phyloP scores from a whole-genome alignment of 2,329 filamentous ascomycete genomes.

The Huntiella moniliformis region DNA sequence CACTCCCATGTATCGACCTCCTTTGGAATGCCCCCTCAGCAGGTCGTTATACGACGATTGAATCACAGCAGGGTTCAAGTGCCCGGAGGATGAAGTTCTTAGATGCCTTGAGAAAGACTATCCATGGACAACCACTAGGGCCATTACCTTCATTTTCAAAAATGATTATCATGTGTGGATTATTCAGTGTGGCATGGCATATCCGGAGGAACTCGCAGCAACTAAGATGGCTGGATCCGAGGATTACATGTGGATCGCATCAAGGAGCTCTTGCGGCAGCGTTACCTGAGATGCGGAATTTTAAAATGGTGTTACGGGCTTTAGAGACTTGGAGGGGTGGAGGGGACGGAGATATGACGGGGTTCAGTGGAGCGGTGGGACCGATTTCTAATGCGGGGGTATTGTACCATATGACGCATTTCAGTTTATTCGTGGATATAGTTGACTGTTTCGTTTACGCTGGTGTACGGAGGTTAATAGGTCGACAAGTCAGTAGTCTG shows the following conservation, averaged over 20 bases:
- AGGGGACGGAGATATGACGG: constrained; percentile 49
- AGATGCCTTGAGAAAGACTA: constrained; percentile 64
- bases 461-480: constrained; percentile 56
- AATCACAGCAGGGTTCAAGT: constrained; percentile 49
- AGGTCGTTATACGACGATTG: constrained; percentile 56
- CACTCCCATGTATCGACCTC: constrained; percentile 70
- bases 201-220: constrained; percentile 75
- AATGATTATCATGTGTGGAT: constrained; percentile 75
- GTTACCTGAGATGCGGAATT: not conserved
- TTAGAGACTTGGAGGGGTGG: constrained; percentile 79
- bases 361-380: constrained; percentile 23
- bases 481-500: constrained; percentile 55
- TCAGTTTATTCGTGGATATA: constrained; percentile 76
- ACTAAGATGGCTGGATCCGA: constrained; percentile 57
- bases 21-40: constrained; percentile 70
- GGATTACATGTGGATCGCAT: constrained; percentile 19
- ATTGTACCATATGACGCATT: constrained; percentile 71
- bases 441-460: constrained; percentile 82
- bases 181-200: constrained; percentile 85
- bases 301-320: constrained; percentile 53
- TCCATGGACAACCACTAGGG: constrained; percentile 63
- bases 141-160: constrained; percentile 57
- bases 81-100: constrained; percentile 63
- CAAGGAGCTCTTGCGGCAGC: not conserved
- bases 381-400: constrained; percentile 65